Evolutionary conservation across 192 early-diverging fungal species (phyloP), one percentile per base, ranked within the genome.

Genomic region (Coemansia sp.): DNA sequence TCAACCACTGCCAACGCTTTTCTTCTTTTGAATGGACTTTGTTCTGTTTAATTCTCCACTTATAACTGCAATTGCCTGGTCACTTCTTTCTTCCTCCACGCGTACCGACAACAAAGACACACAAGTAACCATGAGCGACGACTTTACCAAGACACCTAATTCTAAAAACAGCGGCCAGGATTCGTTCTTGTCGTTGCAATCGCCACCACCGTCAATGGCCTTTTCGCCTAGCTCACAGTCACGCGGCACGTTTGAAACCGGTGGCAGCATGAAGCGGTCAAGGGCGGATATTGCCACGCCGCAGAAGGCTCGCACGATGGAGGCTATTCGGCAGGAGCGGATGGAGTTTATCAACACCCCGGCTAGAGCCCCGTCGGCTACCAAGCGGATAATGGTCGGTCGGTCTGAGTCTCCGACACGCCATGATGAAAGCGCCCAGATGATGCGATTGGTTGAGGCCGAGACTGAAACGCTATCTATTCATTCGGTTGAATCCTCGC

Each of bases 211-310:
- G 11, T 25, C 48, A 3, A 15, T 50, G 5, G 48, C 48, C 11
- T 50, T 50, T 27, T 50, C 48, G 10, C 48, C 48, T 6, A 25
- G 48, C 23, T 23, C 48, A 11, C 48, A 50, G 12, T 50, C 48
- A 1, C 48, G 24, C 12, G 48, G 3, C 0, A 50, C 48, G 1
- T 50, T 50, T 30, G 48, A 50, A 9, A 3, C 34, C 34, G 1
- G n/a, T 10, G 43, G 43, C 14, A 17, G 43, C 11, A 59, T 58
- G 27, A 78, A 78, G 44, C 69, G 69, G 38, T 54, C 75, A 2
- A 62, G 69, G 15, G 69, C 69, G 9, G 71, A 80, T 15, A 69
- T 80, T 11, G 71, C 67, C 13, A 80, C 71, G 12, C 77, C 77
- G 6, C 43, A 27, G 17, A 72, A 54, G 34, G 71, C 71, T 0